Percentiles rank a stretch among this genome's conserved stretches.
phyloP scores from a whole-genome alignment of 768 basidiomycete genomes.

The Phaeotremella skinneri region DNA sequence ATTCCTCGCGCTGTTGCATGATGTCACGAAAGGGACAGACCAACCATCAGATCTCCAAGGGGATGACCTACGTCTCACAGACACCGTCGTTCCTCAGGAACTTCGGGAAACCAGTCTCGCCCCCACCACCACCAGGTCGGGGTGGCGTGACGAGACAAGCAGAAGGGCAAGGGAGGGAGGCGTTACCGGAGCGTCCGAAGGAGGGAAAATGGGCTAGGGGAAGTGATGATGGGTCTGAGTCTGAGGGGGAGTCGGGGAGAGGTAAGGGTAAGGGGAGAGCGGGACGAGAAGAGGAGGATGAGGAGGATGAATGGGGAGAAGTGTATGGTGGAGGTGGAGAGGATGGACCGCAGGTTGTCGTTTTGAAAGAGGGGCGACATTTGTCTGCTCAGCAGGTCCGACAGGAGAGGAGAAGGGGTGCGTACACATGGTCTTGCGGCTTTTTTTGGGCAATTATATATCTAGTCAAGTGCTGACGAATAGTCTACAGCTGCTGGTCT shows the following conservation, averaged over 20 bases:
- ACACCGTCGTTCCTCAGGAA: conserved; percentile 32
- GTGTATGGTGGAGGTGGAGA: conserved; percentile 56
- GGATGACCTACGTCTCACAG: conserved; percentile 25
- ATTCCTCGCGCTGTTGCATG: no score
- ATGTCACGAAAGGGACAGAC: conserved; percentile 14
- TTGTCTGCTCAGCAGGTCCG: conserved; percentile 73
- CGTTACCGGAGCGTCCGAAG: conserved; percentile 41
- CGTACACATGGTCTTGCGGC: conserved; percentile 11
- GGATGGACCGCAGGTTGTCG: conserved; percentile 84
- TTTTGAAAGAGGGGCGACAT: conserved; percentile 84
- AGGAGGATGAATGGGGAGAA: conserved; percentile 64
- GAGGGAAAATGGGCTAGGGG: conserved; percentile 49
- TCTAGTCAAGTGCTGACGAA: conserved; percentile 13
- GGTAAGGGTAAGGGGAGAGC: conserved; percentile 6
- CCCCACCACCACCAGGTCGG: conserved; percentile 8
- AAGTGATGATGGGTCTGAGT: conserved; percentile 37
- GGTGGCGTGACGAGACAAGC: conserved; percentile 3
- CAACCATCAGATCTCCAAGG: conserved; percentile 18
- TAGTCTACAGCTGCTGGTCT: conserved; percentile 25
- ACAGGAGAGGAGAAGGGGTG: conserved; percentile 54
- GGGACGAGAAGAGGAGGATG: conserved; percentile 61
- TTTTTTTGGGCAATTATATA: not conserved
- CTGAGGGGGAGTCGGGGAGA: conserved; percentile 6
- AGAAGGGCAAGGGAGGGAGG: conserved; percentile 30
- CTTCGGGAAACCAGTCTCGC: conserved; percentile 24